Conservation (phyloP, 2,329 filamentous ascomycete species). For the Fusarium fujikuroi region DNA sequence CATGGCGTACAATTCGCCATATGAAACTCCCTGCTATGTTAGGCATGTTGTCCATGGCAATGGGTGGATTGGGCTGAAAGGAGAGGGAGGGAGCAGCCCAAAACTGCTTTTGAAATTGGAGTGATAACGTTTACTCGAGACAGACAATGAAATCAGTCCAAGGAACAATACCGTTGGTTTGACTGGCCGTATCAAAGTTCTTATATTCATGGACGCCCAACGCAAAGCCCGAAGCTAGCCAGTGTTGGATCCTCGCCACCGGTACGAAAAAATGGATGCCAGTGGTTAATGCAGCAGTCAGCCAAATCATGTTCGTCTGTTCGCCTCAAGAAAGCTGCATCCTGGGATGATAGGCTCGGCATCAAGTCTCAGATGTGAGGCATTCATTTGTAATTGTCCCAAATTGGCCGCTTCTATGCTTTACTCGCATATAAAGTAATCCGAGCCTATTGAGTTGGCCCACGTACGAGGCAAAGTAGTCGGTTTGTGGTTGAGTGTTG, state of each 20-base stretch:
- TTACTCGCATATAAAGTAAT: neutral
- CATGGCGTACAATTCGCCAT: conserved; percentile 4
- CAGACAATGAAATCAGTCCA: neutral
- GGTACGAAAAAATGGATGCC: neutral
- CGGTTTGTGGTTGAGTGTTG: conserved; percentile 14
- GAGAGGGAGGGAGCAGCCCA: neutral
- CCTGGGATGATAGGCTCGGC: neutral
- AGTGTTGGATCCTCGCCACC: neutral
- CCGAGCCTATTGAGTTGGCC: neutral
- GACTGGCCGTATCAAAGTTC: conserved; percentile 1
- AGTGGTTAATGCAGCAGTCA: neutral
- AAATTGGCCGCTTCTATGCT: neutral
- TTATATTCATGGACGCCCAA: conserved; percentile 20
- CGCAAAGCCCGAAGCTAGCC: conserved; percentile 3
- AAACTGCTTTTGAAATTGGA: neutral
- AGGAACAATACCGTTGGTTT: neutral
- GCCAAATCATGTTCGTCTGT: neutral
- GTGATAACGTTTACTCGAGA: neutral
- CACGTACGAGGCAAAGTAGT: conserved; percentile 20
- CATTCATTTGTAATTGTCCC: neutral
- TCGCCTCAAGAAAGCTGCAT: neutral
- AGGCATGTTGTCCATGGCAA: conserved; percentile 8
- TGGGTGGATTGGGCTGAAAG: neutral
- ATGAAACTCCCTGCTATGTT: neutral
- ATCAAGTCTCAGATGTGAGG: neutral